Base-by-base conservation (phyloP, 2,329 filamentous ascomycete genomes). In the Aspergillus pseudoglaucus region DNA sequence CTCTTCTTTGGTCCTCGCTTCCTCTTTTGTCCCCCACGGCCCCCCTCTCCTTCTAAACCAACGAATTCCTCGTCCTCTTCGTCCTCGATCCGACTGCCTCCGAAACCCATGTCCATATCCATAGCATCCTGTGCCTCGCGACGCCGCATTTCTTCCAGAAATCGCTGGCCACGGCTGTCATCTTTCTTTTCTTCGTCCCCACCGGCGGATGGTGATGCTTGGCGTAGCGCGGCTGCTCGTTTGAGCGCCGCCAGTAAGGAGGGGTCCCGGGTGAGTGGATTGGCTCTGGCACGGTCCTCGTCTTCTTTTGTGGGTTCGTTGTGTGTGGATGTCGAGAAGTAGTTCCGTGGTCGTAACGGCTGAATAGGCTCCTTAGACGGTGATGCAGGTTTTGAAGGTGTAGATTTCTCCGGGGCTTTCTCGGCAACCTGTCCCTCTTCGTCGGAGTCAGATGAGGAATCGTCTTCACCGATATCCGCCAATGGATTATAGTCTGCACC, bases 21-120 rank as follows among this genome's bases (percentile, higher is more conserved):
- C 52, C 73, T 68, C 60, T 72, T 73, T 51, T 65, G 71, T 6
- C 59, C 59, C 25, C 62, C 61, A 51, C 64, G 71, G 6, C 58
- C 59, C 25, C 62, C 61, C 23, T 62, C 61, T n/a, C 63, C 65
- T 48, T 69, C 65, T 88, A 59, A 81, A 72, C 35, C 81, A 82
- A 47, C 90, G 67, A 70, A 63, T 37, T 90, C 87, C 54, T 85
- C 80, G 54, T 95, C 90, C 50, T 90, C 90, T 44, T 90, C 90
- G 60, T 96, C 93, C 46, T 88, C 90, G 60, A 88, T 85, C 23
- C 91, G 80, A 61, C 86, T 93, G 17, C 84, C 88, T 30, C 93
- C 93, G 62, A 98, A 97, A 51, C 90, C 91, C 76, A 97, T 81
- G 62, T 98, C 93, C 71, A 98, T 79, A 69, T 98, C 91, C 48